Conservation (phyloP, 371 early-diverging fungal genomes). For the Saksenaea oblongispora region DNA sequence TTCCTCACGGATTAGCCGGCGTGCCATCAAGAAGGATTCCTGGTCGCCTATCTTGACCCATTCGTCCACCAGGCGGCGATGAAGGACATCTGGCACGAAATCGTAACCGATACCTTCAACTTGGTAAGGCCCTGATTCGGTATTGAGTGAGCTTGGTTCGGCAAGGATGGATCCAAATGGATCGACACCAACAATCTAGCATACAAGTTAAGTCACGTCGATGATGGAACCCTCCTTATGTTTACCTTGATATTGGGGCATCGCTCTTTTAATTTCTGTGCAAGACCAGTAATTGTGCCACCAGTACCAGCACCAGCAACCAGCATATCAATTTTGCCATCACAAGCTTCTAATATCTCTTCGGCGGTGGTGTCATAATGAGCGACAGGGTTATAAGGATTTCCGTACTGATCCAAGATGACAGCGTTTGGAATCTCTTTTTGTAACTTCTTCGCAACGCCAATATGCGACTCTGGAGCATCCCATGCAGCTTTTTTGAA, state of each 20-base stretch:
- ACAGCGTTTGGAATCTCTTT: slow-evolving; percentile 92
- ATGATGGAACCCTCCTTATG: neutral
- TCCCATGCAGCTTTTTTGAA: slow-evolving; percentile 94
- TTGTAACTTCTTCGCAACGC: slow-evolving; percentile 90
- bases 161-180: slow-evolving; percentile 95
- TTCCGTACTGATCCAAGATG: slow-evolving; percentile 94
- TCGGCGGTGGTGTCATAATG: slow-evolving; percentile 95
- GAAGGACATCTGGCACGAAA: slow-evolving; percentile 91
- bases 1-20: slow-evolving; percentile 95
- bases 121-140: slow-evolving; percentile 55
- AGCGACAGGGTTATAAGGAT: slow-evolving; percentile 94
- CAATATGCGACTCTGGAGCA: slow-evolving; percentile 96
- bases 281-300: slow-evolving; percentile 94
- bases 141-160: slow-evolving; percentile 84
- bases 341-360: slow-evolving; percentile 83
- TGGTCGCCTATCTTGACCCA: slow-evolving; percentile 96
- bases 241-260: slow-evolving; percentile 80
- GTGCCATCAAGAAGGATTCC: slow-evolving; percentile 91
- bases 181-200: slow-evolving; percentile 89
- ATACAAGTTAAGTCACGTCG: neutral
- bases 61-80: slow-evolving; percentile 80
- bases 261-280: slow-evolving; percentile 90
- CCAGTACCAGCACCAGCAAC: slow-evolving; percentile 97
- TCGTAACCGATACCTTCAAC: slow-evolving; percentile 99
- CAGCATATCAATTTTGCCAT: slow-evolving; percentile 93